These are phyloP conservation scores for Massariosphaeria phaeospora DNA, from an alignment of 495 filamentous ascomycete species.

Conservation along the genomic window DNA sequence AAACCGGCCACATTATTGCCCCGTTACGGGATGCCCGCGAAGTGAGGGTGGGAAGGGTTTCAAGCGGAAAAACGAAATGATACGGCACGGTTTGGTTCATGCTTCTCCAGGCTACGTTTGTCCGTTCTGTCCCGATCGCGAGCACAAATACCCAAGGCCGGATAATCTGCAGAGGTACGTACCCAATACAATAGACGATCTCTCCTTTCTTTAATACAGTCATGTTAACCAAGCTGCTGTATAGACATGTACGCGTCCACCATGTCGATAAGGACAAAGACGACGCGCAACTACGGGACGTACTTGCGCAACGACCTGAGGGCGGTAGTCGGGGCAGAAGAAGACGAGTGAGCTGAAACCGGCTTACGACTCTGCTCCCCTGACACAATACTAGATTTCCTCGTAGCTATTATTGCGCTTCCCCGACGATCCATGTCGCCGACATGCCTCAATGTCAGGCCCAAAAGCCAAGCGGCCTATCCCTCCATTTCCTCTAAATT, in stretches of 20 bases:
- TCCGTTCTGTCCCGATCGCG: conserved; percentile 90
- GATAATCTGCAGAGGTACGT: conserved; percentile 94
- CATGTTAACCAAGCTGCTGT: no score
- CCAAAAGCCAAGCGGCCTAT: no score
- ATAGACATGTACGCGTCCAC: conserved; percentile 81
- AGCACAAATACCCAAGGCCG: conserved; percentile 94
- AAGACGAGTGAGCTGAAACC: conserved; percentile 47
- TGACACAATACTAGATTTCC: not conserved
- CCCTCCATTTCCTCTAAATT: no score
- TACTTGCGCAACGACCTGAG: conserved; percentile 76
- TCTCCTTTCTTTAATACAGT: not conserved
- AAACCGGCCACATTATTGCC: conserved; percentile 85
- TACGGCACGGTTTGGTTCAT: conserved; percentile 91
- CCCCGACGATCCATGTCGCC: no score
- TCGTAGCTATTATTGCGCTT: not conserved
- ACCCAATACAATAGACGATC: not conserved
- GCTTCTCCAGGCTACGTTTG: conserved; percentile 95
- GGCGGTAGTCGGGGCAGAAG: conserved; percentile 79
- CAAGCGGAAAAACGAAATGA: conserved; percentile 99
- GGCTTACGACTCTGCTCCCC: not conserved
- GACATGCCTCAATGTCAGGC: no score
- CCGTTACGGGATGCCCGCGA: conserved; percentile 71
- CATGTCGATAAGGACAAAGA: conserved; percentile 84
- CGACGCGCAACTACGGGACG: conserved; percentile 70
- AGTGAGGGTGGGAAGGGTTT: conserved; percentile 86